Base-by-base conservation (phyloP, 2,329 filamentous ascomycete species). In the Nemania sp. region DNA sequence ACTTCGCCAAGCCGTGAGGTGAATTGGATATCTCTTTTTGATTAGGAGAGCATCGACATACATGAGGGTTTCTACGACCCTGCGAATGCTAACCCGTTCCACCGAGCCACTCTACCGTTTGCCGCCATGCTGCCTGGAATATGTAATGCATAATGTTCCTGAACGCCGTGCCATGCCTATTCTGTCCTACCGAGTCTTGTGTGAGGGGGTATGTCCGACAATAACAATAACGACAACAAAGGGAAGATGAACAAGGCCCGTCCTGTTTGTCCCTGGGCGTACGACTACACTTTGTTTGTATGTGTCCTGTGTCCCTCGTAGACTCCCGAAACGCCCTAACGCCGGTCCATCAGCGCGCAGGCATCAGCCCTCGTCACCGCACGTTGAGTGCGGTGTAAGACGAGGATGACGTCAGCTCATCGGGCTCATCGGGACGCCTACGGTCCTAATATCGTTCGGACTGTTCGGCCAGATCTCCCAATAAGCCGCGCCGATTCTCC, bases 161-260 rank as follows among this genome's bases (percentile, higher is more conserved):
- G 26, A 58, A 60, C 57, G 57, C 57, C 57, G 41, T 60, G 23
- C 31, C 43, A 39, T 46, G 17, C 41, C 34, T 40, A 47, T 45
- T 47, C 49, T 41, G 36, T 43, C 44, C 43, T 37, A 20, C 42
- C 46, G 44, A 42, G 26, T 48, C 31, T 46, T 46, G 15, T 60
- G 20, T 42, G n/a, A 14, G 12, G 39, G 49, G 51, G 51, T 60
- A 57, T 59, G 56, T 59, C 49, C 45, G 37, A 55, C 36, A 47
- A 54, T 20, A 26, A 50, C 24, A 46, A 42, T 34, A 36, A 52
- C n/a, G n/a, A 33, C n/a, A 47, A 36, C 28, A 48, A 57, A 20
- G 52, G 14, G n/a, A 30, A 39, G 48, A 37, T n/a, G n/a, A 43
- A 28, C 12, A 33, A 49, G 17, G 30, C 42, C 43, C 41, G 19